A percentile compares a stretch with the other conserved stretches of the same genome.
Conservation (phyloP, 257 asterid genomes). For the Mentha longifolia region DNA sequence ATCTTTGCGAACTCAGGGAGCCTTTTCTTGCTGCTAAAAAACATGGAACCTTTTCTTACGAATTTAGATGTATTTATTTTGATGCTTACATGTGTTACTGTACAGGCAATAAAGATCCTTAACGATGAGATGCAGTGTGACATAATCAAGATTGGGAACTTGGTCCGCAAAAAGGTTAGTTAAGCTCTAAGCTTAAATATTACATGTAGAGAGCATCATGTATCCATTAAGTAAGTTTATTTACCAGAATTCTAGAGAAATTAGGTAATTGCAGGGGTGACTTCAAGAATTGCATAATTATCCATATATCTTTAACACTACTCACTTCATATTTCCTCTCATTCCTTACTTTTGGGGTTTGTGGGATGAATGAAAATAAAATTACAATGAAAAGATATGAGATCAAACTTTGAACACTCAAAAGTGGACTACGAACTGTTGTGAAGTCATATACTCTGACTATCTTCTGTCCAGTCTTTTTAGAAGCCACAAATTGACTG, state of each 20-base stretch:
- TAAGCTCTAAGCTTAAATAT: neutral
- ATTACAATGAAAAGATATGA: neutral
- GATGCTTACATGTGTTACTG: conserved; percentile 30
- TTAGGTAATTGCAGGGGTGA: neutral
- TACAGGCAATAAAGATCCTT: conserved; percentile 85
- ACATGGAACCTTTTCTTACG: neutral
- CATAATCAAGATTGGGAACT: conserved; percentile 79
- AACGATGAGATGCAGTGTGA: conserved; percentile 98
- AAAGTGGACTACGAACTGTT: neutral
- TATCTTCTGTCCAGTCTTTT: conserved; percentile 8
- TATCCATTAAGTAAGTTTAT: neutral
- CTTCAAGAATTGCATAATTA: neutral
- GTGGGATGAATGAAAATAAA: conserved; percentile 5
- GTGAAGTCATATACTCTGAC: neutral
- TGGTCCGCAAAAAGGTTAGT: conserved; percentile 87
- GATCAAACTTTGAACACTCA: neutral
- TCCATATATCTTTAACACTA: neutral
- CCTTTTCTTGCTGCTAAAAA: neutral
- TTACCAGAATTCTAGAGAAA: neutral
- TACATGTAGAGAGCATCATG: conserved; percentile 10
- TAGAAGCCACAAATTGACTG: neutral
- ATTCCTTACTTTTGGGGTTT: conserved; percentile 9
- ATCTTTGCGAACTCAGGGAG: neutral
- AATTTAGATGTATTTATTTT: conserved; percentile 1
- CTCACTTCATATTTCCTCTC: neutral